Evolutionary conservation across 2,329 filamentous ascomycete genomes (phyloP).

Genomic region (Dactylellina parvicollis): DNA sequence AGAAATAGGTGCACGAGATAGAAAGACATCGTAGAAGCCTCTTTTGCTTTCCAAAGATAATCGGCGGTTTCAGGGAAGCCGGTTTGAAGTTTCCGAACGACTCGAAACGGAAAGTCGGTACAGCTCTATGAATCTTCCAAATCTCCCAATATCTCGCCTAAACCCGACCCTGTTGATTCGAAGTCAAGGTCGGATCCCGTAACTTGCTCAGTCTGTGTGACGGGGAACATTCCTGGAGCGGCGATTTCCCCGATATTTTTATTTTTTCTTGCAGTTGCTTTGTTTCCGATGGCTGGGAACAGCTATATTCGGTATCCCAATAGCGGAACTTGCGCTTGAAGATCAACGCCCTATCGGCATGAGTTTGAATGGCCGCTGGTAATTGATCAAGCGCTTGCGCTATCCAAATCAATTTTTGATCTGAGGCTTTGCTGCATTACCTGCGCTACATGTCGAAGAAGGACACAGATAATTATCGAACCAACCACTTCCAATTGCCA

Average conservation of each 20-base stretch:
- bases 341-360: neutral
- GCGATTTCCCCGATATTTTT: slow-evolving; percentile 11
- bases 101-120: slow-evolving; percentile 51
- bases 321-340: slow-evolving; percentile 17
- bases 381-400: slow-evolving; percentile 31
- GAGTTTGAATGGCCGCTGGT: neutral
- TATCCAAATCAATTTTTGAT: slow-evolving; percentile 24
- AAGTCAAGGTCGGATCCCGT: neutral
- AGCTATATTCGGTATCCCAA: slow-evolving; percentile 1
- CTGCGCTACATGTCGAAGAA: slow-evolving; percentile 18
- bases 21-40: slow-evolving; percentile 9
- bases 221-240: slow-evolving; percentile 26
- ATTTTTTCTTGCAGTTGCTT: slow-evolving; percentile 4
- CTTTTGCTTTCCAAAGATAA: slow-evolving; percentile 26
- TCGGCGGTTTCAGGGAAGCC: slow-evolving; percentile 30
- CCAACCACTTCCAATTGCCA: slow-evolving; percentile 7
- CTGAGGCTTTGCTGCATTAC: slow-evolving; percentile 19
- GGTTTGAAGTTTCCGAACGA: slow-evolving; percentile 32
- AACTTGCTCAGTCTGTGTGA: neutral
- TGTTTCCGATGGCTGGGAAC: slow-evolving; percentile 13
- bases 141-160: slow-evolving; percentile 49
- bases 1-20: slow-evolving; percentile 39
- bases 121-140: slow-evolving; percentile 25
- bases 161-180: slow-evolving; percentile 27
- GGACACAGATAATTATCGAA: slow-evolving; percentile 15